Percentiles rank a stretch among this genome's conserved stretches.
Evolutionary conservation across 768 basidiomycete species (phyloP).

Genomic region (Lanmaoa pseudosensibilis): DNA sequence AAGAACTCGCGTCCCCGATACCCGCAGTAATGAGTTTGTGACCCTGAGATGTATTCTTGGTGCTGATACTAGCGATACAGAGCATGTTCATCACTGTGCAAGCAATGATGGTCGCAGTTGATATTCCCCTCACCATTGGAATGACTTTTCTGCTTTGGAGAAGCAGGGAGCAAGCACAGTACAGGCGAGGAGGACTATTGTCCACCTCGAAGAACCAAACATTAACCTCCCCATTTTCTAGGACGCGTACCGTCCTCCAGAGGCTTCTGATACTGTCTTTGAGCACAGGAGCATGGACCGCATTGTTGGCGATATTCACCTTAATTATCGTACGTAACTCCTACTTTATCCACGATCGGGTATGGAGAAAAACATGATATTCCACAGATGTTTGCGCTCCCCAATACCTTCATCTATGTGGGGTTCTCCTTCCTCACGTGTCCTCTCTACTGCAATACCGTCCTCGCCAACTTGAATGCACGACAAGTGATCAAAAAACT

Average conservation of each 20-base stretch:
- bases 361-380: background rate
- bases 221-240: background rate
- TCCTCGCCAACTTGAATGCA: conserved; percentile 35
- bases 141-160: conserved; percentile 13
- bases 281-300: conserved; percentile 18
- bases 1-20: conserved; percentile 8
- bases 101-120: conserved; percentile 7
- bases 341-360: background rate
- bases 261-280: conserved; percentile 15
- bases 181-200: background rate
- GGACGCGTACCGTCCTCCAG: conserved; percentile 21
- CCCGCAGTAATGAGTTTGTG: conserved; percentile 3
- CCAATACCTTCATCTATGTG: conserved; percentile 18
- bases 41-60: background rate
- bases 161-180: conserved; percentile 17
- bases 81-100: conserved; percentile 8
- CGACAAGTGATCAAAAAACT: conserved; percentile 20
- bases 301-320: conserved; percentile 12
- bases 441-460: conserved; percentile 33
- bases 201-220: background rate
- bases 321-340: conserved; percentile 12
- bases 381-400: conserved; percentile 12
- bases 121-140: conserved; percentile 16
- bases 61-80: conserved; percentile 4
- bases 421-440: conserved; percentile 31